Evolutionary conservation across 1,139 yeast species (phyloP), one percentile per base, ranked within the genome.

Genomic region (Zygotorulaspora mrakii): DNA sequence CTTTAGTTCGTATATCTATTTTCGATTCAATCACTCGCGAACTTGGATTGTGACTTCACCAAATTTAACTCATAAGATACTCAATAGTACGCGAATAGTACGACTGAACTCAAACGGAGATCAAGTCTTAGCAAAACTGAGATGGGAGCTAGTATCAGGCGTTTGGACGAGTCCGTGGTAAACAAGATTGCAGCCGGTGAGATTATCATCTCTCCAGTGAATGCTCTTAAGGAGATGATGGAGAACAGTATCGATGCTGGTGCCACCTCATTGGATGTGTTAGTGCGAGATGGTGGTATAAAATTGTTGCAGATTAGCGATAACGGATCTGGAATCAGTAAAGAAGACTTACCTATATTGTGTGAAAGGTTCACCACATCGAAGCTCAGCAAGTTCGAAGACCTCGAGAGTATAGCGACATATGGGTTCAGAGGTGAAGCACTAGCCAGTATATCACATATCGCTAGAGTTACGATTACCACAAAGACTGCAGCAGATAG

Each of bases 101-200:
- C n/a, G n/a, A n/a, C n/a, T n/a, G n/a, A n/a, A n/a, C n/a, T n/a
- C n/a, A n/a, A n/a, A n/a, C n/a, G n/a, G n/a, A n/a, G n/a, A n/a
- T n/a, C n/a, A 14, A n/a, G 24, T 14, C 11, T 11, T 7, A 4
- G 5, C 6, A 9, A 20, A 9, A 6, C 9, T 20, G 22, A 9
- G 13, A 47, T 48, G 54, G 39, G 29, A 5, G 11, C 35, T 3
- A 43, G 31, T n/a, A 55, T 55, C 31, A 49, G 48, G 39, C 52
- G 59, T 3, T 40, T 59, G 27, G 62, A 57, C 37, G 49, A 46
- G 9, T 40, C 52, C 3, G 97, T 89, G 23, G 85, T 94, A 38
- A 89, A 87, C 61, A 75, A 82, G 45, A 91, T 94, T 20, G 98
- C 99, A 0, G 98, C 99, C 1, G 98, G 98, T 0, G 98, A 94